Evolutionary conservation across 257 asterid species (phyloP), one percentile per base, ranked within the genome.

Genomic region (Solanum paucissectum): DNA sequence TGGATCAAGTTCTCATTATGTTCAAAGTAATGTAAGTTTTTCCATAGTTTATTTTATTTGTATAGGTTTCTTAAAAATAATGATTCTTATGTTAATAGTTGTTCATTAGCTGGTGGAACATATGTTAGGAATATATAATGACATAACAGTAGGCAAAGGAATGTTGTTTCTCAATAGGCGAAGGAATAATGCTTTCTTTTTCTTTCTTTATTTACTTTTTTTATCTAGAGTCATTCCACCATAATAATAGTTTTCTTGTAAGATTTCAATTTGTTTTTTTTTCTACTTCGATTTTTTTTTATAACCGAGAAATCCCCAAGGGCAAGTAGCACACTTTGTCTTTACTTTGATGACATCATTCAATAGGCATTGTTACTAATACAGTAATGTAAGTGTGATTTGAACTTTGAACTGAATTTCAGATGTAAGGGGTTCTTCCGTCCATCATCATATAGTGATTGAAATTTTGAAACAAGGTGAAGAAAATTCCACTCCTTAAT

Each of bases 1-100:
- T 55, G 90, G 86, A 66, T 86, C 90, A 34, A 86, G 88, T 77
- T 88, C 90, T 27, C 71, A 87, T 16, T 88, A 76, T 86, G 42
- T 88, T 34, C 90, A 79, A 66, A 75, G 84, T 46, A 88, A 85
- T 83, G 79, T 64, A 79, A 27, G 85, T 44, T 44, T 79, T 23
- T 1, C 62, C 10, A 18, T 55, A 55, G 64, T 18, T 6, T 55
- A 18, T 55, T 55, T 55, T 55, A 55, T 18, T 55, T 60, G 69
- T 40, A 14, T 79, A 44, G 64, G n/a, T 40, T 76, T 79, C 14
- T 79, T 44, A 1, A 36, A 33, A 34, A 73, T 44, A 27, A 44
- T 25, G 20, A 4, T 27, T 27, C 85, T 44, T 44, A 42, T 44
- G 38, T 79, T 29, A 27, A 42, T 14, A 44, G 40, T 79, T 79